phyloP scores from a whole-genome alignment of 164 flowering plant genomes.

The Vitis rupestris region DNA sequence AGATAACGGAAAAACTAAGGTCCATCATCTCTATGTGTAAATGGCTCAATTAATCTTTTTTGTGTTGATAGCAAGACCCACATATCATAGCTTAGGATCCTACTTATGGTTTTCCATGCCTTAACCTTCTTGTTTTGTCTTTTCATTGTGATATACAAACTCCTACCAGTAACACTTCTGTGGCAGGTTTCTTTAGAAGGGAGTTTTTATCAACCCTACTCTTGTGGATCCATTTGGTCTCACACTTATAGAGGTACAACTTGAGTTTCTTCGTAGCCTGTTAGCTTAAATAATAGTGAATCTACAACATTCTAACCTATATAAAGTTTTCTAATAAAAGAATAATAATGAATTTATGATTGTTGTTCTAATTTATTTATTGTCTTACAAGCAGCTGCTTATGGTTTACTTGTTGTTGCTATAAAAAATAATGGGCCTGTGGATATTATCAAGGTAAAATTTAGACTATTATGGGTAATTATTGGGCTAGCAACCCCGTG shows the following conservation, averaged over 20 bases:
- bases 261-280: too few relatives aligned
- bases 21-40: neutral
- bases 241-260: conserved; percentile 46
- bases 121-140: neutral
- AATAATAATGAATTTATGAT: neutral
- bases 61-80: too few relatives aligned
- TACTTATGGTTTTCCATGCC: neutral
- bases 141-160: neutral
- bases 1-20: too few relatives aligned
- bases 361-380: neutral
- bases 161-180: conserved; percentile 15
- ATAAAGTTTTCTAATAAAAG: too few relatives aligned
- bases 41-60: neutral
- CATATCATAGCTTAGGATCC: too few relatives aligned
- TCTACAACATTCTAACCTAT: too few relatives aligned
- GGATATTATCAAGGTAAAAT: conserved; percentile 59
- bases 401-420: conserved; percentile 72
- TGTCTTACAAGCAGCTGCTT: conserved; percentile 64
- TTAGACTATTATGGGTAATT: too few relatives aligned
- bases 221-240: conserved; percentile 80
- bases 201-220: conserved; percentile 78
- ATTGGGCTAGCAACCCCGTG: too few relatives aligned
- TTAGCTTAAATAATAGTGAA: too few relatives aligned
- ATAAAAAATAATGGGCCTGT: conserved; percentile 76
- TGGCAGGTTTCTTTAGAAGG: conserved; percentile 38